Conservation (phyloP, 108 stramenopile species). For the Nannochloropsis granulata region DNA sequence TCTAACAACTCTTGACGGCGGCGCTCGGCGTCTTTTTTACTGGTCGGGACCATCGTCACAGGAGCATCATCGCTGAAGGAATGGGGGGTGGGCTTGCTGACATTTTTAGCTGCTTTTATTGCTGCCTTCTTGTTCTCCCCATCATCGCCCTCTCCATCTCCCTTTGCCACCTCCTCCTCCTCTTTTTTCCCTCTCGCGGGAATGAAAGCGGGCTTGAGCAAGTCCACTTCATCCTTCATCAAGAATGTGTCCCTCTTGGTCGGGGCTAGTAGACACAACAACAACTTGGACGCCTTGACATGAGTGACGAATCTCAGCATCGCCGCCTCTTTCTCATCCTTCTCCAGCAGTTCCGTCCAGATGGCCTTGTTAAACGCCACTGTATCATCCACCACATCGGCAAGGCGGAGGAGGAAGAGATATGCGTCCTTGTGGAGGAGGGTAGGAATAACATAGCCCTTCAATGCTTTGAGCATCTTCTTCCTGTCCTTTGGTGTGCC, state of each 20-base stretch:
- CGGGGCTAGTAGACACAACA: neutral
- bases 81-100: neutral
- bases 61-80: neutral
- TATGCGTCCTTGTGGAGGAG: neutral
- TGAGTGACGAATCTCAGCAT: neutral
- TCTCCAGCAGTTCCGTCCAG: neutral
- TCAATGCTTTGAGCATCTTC: neutral
- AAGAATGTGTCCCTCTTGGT: neutral
- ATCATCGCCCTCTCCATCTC: neutral
- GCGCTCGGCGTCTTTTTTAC: neutral
- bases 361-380: neutral
- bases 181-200: neutral
- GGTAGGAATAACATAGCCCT: neutral
- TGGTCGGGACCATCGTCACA: neutral
- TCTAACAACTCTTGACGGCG: neutral
- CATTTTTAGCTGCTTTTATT: neutral
- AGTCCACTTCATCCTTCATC: neutral
- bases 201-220: neutral
- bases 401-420: neutral
- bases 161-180: neutral
- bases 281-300: neutral
- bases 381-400: neutral
- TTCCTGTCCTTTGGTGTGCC: slow-evolving; percentile 8
- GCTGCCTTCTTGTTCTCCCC: neutral
- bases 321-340: neutral